Evolutionary conservation across 2,329 filamentous ascomycete species (phyloP).

Genomic region (Berkeleyomyces basicola): DNA sequence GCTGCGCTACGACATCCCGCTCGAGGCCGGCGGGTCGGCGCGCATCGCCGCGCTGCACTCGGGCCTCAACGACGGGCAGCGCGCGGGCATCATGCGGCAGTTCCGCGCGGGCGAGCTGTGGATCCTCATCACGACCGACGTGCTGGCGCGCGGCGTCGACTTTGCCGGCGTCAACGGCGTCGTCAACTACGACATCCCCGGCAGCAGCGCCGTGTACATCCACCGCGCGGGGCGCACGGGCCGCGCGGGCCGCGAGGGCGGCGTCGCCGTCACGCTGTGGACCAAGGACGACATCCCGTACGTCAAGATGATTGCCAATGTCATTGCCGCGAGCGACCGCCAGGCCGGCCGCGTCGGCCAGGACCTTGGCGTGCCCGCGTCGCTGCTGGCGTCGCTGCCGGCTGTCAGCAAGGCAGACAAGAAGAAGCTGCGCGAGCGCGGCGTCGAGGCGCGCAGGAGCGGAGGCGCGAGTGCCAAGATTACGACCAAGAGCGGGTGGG

Average conservation of each 20-base stretch:
- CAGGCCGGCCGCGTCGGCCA: slow-evolving; percentile 39
- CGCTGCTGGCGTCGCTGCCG: slow-evolving; percentile 77
- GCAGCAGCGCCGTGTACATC: slow-evolving; percentile 77
- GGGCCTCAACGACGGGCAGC: slow-evolving; percentile 57
- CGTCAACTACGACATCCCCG: slow-evolving; percentile 93
- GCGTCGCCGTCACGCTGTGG: slow-evolving; percentile 84
- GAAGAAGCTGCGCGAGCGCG: slow-evolving; percentile 64
- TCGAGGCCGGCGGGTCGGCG: slow-evolving; percentile 66
- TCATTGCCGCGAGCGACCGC: slow-evolving; percentile 71
- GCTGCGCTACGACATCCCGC: slow-evolving; percentile 83
- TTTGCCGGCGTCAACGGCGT: slow-evolving; percentile 92
- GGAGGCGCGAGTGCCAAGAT: slow-evolving; percentile 44
- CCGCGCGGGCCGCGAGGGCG: slow-evolving; percentile 70
- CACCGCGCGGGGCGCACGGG: slow-evolving; percentile 88
- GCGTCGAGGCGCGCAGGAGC: slow-evolving; percentile 52
- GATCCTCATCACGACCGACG: slow-evolving; percentile 90
- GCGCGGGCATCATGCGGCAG: slow-evolving; percentile 67
- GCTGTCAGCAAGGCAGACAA: slow-evolving; percentile 69
- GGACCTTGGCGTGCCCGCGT: slow-evolving; percentile 53
- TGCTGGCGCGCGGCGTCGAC: slow-evolving; percentile 82
- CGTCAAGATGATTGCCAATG: slow-evolving; percentile 82
- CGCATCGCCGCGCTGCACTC: slow-evolving; percentile 86
- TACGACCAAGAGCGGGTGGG: slow-evolving; percentile 66
- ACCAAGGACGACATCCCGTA: slow-evolving; percentile 86
- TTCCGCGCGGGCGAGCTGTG: slow-evolving; percentile 89